Base-by-base conservation (phyloP, 1,139 yeast genomes). In the Keqinozyma sinolaborantium region DNA sequence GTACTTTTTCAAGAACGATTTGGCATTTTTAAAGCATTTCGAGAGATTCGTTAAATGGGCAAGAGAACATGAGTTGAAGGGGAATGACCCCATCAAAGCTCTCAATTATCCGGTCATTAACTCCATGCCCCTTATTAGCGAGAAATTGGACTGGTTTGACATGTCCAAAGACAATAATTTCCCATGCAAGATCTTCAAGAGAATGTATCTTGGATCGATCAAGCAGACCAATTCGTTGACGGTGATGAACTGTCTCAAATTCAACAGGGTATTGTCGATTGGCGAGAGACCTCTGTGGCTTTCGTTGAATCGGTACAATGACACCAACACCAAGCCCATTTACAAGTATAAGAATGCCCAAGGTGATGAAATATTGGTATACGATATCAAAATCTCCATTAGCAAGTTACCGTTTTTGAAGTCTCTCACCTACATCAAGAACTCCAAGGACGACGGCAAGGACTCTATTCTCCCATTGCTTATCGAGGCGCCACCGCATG, bases 231-330 rank as follows among this genome's bases (percentile, higher is more conserved):
- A 55, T 29, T 64, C 70, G 3, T 36, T 38, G 7, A 56, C 65
- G 1, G 44, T 65, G 5, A 39, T 64, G 29, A 47, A 49, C 18
- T 30, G 56, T 2, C 42, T 50, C 35, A 42, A 47, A 13, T 48
- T 63, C 29, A 43, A 50, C 10, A 50, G 49, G 27, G 40, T 65
- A 26, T 51, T 65, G 2, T 60, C 69, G 4, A 53, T 65, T 28
- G 71, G 70, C 11, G 70, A 63, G 40, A 50, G 51, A 29, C 71
- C 72, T 1, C 26, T 30, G 4, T 65, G 71, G 71, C 50, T 60
- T 21, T 38, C 42, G 5, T 33, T 35, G 20, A 34, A 27, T 14
- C 37, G 42, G 4, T 25, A 25, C 26, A 16, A 16, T 8, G 19
- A 31, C 23, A 28, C 31, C 16, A 31, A 34, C 13, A 36, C 40